Percentiles rank a stretch among this genome's conserved stretches.
These are phyloP conservation scores for Graphium sp. DNA, from an alignment of 2,329 filamentous ascomycete genomes.

Conservation along the genomic window DNA sequence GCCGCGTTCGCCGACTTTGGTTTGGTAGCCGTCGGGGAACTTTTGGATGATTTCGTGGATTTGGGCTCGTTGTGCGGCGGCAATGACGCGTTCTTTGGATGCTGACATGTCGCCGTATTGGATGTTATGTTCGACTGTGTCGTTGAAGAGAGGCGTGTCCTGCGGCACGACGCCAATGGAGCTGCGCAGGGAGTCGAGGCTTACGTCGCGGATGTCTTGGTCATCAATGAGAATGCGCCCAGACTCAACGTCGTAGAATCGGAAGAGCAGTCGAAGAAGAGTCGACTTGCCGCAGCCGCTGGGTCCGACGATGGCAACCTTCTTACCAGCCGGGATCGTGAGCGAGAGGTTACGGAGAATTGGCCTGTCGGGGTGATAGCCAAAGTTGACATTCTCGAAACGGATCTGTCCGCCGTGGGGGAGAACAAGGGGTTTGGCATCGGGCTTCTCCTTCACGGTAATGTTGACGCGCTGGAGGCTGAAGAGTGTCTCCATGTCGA, in stretches of 20 bases:
- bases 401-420: conserved; percentile 71
- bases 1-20: conserved; percentile 81
- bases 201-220: conserved; percentile 76
- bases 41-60: conserved; percentile 67
- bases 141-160: conserved; percentile 93
- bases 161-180: conserved; percentile 93
- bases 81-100: conserved; percentile 51
- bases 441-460: conserved; percentile 58
- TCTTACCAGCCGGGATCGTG: conserved; percentile 88
- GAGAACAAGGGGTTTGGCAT: conserved; percentile 58
- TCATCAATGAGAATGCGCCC: conserved; percentile 84
- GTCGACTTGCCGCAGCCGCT: conserved; percentile 96
- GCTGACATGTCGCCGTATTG: conserved; percentile 76
- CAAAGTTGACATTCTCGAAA: conserved; percentile 91
- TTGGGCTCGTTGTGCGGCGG: conserved; percentile 65
- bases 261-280: conserved; percentile 75
- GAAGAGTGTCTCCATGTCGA: conserved; percentile 98
- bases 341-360: conserved; percentile 75
- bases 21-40: conserved; percentile 81
- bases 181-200: conserved; percentile 63
- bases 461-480: conserved; percentile 95
- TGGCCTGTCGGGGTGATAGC: conserved; percentile 71
- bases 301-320: conserved; percentile 87
- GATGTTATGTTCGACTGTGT: conserved; percentile 91
- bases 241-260: conserved; percentile 77